phyloP scores from a whole-genome alignment of 257 asterid species.

The Primulina huaijiensis region DNA sequence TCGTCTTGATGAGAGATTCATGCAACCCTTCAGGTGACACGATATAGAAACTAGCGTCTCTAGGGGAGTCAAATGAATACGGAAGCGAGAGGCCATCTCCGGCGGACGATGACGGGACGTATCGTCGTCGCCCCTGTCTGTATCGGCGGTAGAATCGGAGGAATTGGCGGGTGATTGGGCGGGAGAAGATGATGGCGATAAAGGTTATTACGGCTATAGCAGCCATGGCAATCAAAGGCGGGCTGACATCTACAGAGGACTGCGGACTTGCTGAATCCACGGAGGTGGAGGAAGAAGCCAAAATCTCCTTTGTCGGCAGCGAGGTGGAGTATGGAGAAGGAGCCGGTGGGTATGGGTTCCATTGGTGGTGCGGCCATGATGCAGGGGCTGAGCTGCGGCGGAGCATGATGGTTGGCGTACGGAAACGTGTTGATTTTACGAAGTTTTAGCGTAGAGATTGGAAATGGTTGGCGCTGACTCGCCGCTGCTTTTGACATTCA shows the following conservation, averaged over 20 bases:
- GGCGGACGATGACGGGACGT: slow-evolving; percentile 64
- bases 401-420: background rate
- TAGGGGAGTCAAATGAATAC: slow-evolving; percentile 48
- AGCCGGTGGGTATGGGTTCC: background rate
- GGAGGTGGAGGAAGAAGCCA: slow-evolving; percentile 13
- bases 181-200: slow-evolving; percentile 39
- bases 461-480: background rate
- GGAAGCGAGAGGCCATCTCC: slow-evolving; percentile 79
- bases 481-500: background rate
- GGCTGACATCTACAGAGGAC: slow-evolving; percentile 78
- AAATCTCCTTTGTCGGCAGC: background rate
- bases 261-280: slow-evolving; percentile 34
- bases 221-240: slow-evolving; percentile 91
- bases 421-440: too few species aligned
- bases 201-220: slow-evolving; percentile 74
- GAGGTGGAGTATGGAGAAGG: background rate
- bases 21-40: slow-evolving; percentile 90
- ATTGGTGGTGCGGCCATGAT: background rate
- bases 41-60: slow-evolving; percentile 56
- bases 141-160: slow-evolving; percentile 40
- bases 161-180: background rate
- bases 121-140: slow-evolving; percentile 66
- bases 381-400: background rate
- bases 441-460: background rate
- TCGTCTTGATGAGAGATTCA: slow-evolving; percentile 70